Conservation (phyloP, 306 rosid genomes). For the Corylus avellana region DNA sequence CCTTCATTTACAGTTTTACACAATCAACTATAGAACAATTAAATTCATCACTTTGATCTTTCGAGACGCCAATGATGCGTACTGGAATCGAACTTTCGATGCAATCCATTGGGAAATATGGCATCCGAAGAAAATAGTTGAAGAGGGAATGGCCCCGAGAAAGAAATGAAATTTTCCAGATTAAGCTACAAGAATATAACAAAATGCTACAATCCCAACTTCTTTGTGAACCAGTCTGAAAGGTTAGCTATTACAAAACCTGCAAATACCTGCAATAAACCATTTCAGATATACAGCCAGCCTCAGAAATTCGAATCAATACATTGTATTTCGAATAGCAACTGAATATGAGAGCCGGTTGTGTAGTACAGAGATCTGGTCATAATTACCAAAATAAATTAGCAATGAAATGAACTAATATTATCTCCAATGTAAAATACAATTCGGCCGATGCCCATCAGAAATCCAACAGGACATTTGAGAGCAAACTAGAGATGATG, state of each 20-base stretch:
- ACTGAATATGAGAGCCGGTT: not conserved
- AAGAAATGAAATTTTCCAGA: conserved; percentile 43
- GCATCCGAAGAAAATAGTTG: conserved; percentile 21
- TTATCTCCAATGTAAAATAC: too few species aligned
- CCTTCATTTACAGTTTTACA: conserved; percentile 40
- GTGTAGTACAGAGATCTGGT: not conserved
- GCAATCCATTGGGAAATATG: conserved; percentile 19
- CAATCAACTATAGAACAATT: conserved; percentile 22
- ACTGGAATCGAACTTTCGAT: not conserved
- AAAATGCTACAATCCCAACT: conserved; percentile 62
- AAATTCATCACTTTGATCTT: conserved; percentile 24
- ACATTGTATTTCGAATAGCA: not conserved
- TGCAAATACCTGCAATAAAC: conserved; percentile 76
- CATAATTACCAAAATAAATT: not conserved
- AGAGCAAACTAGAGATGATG: not conserved
- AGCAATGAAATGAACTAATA: not conserved
- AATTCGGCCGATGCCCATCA: not conserved
- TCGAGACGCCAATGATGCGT: conserved; percentile 23
- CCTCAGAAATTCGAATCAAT: not conserved
- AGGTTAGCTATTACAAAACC: conserved; percentile 95
- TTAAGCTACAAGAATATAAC: conserved; percentile 7
- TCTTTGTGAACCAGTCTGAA: conserved; percentile 67
- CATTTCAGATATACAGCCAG: not conserved
- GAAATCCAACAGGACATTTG: not conserved
- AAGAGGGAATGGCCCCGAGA: conserved; percentile 25